Conservation (phyloP, 73 alveolate genomes). For the Paramecium octaurelia region DNA sequence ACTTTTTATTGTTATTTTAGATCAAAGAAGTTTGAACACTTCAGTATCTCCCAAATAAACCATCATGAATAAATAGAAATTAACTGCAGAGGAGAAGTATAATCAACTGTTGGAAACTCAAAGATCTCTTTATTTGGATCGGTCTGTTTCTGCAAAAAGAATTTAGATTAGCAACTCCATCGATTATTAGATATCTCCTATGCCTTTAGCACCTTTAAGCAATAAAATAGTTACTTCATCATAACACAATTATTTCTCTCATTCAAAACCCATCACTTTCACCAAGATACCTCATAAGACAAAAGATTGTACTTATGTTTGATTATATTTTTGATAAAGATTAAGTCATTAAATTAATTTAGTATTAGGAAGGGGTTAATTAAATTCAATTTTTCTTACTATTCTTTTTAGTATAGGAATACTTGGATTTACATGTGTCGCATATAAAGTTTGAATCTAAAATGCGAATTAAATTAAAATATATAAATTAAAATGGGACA, state of each 20-base stretch:
- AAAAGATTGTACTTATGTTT: neutral
- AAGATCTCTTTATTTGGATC: neutral
- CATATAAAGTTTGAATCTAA: neutral
- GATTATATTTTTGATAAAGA: neutral
- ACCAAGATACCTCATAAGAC: constrained; percentile 24
- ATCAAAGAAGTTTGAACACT: neutral
- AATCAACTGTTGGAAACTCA: neutral
- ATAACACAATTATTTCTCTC: neutral
- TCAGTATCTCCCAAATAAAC: neutral
- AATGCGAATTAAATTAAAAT: neutral
- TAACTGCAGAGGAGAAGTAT: neutral
- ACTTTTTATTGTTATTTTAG: neutral
- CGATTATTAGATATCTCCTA: neutral
- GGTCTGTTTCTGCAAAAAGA: neutral
- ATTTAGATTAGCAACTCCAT: neutral
- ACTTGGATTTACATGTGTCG: neutral
- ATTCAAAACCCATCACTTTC: neutral
- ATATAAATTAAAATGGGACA: neutral
- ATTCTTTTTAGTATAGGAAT: neutral
- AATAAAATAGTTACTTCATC: neutral
- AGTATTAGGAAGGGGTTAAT: neutral
- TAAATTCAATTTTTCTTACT: neutral
- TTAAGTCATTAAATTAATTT: neutral
- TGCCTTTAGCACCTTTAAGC: neutral
- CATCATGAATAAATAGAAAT: neutral